Percentiles rank a stretch among this genome's conserved stretches.
These are phyloP conservation scores for Camelina sativa DNA, from an alignment of 345 rosid species.

Conservation along the genomic window DNA sequence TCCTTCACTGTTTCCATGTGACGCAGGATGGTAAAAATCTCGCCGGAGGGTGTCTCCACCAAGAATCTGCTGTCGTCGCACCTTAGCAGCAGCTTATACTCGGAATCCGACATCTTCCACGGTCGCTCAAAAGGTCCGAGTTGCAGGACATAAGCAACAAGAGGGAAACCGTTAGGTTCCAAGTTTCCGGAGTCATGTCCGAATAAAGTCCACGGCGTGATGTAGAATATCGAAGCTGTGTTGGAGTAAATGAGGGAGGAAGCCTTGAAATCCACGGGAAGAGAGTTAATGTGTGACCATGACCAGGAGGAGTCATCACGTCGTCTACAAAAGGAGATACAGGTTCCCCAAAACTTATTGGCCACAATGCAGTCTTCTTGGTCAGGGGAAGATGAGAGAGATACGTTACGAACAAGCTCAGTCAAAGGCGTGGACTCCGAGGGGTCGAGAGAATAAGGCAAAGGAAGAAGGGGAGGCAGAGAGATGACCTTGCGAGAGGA, in stretches of 20 bases:
- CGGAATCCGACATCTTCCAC: neutral
- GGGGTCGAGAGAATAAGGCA: neutral
- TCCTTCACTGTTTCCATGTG: neutral
- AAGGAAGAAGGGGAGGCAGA: neutral
- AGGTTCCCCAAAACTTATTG: neutral
- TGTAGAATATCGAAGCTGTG: neutral
- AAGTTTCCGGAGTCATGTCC: no score
- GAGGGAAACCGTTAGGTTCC: neutral
- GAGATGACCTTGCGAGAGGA: neutral
- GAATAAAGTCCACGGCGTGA: neutral
- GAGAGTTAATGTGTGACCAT: neutral
- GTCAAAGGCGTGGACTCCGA: neutral
- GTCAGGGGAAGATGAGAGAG: neutral
- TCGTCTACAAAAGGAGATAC: neutral
- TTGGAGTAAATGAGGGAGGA: neutral
- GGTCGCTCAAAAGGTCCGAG: neutral
- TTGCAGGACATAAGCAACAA: neutral
- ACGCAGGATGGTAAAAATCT: neutral
- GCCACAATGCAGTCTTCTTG: neutral
- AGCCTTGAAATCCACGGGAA: neutral
- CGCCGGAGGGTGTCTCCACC: neutral
- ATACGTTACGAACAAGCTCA: neutral
- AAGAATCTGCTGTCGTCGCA: neutral
- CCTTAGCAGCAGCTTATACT: neutral
- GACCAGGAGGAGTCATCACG: neutral